Percentiles rank a stretch among this genome's conserved stretches.
Conservation (phyloP, 225 moss, liverwort and hornwort species). For the Thuidium tamariscinum region DNA sequence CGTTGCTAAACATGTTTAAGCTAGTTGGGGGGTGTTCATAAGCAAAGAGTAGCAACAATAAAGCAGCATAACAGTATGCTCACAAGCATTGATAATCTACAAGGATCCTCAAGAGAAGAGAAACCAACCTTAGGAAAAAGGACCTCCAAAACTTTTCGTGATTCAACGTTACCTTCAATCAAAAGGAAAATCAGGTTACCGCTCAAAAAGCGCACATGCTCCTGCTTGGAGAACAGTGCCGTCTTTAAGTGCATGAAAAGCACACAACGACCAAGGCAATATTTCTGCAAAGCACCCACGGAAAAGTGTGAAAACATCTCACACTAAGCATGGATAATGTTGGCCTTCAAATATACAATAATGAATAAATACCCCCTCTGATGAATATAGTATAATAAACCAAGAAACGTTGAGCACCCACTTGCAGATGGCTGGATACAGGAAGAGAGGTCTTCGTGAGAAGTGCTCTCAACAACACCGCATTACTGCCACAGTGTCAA, state of each 20-base stretch:
- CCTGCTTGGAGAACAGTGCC: slow-evolving; percentile 75
- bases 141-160: slow-evolving; percentile 69
- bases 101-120: background rate
- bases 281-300: slow-evolving; percentile 49
- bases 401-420: slow-evolving; percentile 11
- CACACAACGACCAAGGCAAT: slow-evolving; percentile 86
- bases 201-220: slow-evolving; percentile 69
- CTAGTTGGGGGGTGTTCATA: background rate
- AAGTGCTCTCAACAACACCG: slow-evolving; percentile 66
- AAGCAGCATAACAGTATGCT: background rate
- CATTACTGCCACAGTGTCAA: slow-evolving; percentile 60
- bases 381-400: background rate
- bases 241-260: slow-evolving; percentile 71
- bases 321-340: background rate
- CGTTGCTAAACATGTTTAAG: background rate
- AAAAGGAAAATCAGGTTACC: slow-evolving; percentile 77
- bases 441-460: slow-evolving; percentile 64
- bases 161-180: slow-evolving; percentile 76
- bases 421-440: slow-evolving; percentile 76
- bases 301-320: background rate
- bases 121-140: slow-evolving; percentile 69
- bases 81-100: background rate
- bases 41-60: background rate
- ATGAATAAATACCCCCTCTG: background rate
- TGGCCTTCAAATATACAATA: background rate